A percentile compares a stretch with the other conserved stretches of the same genome.
Evolutionary conservation across 306 rosid genomes (phyloP).

Genomic region (Elaeagnus macrophylla): DNA sequence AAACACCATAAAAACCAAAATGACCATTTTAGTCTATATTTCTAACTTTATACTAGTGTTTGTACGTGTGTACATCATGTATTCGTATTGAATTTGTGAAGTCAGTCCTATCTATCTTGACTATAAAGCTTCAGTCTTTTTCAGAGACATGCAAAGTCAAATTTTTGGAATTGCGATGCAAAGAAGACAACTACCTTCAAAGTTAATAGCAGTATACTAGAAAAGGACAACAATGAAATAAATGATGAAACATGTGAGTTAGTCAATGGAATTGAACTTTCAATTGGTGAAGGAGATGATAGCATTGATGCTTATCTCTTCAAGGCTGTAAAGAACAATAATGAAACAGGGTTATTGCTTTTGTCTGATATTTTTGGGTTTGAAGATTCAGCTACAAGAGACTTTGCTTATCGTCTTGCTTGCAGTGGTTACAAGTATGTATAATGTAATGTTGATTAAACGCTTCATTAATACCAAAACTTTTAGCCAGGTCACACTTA

Average conservation of each 20-base stretch:
- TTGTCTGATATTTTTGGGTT: constrained; percentile 64
- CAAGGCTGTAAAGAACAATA: constrained; percentile 73
- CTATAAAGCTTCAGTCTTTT: constrained; percentile 50
- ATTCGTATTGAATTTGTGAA: no score
- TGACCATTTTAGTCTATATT: no score
- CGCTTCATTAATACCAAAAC: not conserved
- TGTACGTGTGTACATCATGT: no score
- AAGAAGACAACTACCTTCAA: constrained; percentile 15
- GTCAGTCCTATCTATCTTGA: constrained; percentile 11
- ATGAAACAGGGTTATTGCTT: constrained; percentile 62
- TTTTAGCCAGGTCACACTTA: not conserved
- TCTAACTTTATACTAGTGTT: no score
- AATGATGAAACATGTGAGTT: constrained; percentile 68
- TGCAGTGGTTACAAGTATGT: constrained; percentile 80
- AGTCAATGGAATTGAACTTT: constrained; percentile 63
- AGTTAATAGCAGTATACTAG: constrained; percentile 34
- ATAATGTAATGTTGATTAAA: constrained; percentile 14
- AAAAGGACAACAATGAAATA: constrained; percentile 27
- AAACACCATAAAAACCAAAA: no score
- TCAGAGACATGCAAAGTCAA: constrained; percentile 39
- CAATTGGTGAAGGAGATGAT: constrained; percentile 49
- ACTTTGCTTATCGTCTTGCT: constrained; percentile 71
- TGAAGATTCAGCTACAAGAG: constrained; percentile 60
- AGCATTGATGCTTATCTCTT: constrained; percentile 51
- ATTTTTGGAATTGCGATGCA: constrained; percentile 20